phyloP scores from a whole-genome alignment of 2,329 filamentous ascomycete species.

The Claviceps quebecensis region DNA sequence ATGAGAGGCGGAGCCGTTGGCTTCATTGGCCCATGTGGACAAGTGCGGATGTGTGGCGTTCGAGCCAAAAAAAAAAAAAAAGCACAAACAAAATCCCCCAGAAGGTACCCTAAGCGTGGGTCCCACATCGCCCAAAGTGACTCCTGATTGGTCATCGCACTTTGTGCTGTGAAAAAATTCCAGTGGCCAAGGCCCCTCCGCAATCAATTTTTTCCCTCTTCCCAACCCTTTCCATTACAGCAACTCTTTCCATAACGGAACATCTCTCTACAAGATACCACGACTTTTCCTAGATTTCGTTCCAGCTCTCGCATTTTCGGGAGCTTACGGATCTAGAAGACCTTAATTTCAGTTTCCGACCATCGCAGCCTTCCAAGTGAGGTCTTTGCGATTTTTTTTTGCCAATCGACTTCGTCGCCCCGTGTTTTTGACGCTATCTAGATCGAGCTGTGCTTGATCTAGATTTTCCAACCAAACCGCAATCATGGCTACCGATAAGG shows the following conservation, averaged over 20 bases:
- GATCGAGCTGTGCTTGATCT: constrained; percentile 72
- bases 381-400: constrained; percentile 25
- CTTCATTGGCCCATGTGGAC: background rate
- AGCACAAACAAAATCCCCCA: background rate
- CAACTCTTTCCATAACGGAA: constrained; percentile 17
- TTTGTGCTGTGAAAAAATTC: constrained; percentile 18
- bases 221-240: background rate
- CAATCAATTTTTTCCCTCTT: constrained; percentile 21
- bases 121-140: constrained; percentile 2
- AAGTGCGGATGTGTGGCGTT: background rate
- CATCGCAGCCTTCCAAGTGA: constrained; percentile 20
- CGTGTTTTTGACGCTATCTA: constrained; percentile 35
- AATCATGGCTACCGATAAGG: constrained; percentile 98
- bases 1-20: background rate
- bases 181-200: constrained; percentile 24
- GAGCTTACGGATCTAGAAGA: constrained; percentile 35
- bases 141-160: constrained; percentile 10
- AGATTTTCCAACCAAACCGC: constrained; percentile 46
- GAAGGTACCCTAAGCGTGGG: constrained; percentile 12
- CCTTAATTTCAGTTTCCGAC: constrained; percentile 16
- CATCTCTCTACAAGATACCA: constrained; percentile 19
- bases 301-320: constrained; percentile 29
- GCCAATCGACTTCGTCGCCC: constrained; percentile 17
- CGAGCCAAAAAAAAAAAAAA: constrained; percentile 1
- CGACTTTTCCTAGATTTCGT: constrained; percentile 25